These are phyloP conservation scores for Geranomyces variabilis DNA, from an alignment of 192 early-diverging fungal genomes.

Conservation along the genomic window DNA sequence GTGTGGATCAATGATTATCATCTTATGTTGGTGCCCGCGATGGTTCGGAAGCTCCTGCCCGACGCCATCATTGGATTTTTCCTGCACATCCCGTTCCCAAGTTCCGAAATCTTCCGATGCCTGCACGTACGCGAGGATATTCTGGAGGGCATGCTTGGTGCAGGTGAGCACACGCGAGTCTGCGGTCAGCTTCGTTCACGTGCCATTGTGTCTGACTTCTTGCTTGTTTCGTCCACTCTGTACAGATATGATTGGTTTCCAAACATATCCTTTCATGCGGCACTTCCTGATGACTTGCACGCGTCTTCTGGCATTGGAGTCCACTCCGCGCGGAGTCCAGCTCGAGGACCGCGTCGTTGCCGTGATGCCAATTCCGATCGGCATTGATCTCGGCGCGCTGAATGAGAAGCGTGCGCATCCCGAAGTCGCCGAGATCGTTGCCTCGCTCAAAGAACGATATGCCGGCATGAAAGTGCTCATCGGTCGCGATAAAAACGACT, in stretches of 20 bases:
- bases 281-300: constrained; percentile 65
- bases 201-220: background rate
- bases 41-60: constrained; percentile 84
- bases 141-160: constrained; percentile 53
- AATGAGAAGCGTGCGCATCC: constrained; percentile 63
- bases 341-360: constrained; percentile 52
- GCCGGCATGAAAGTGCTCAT: constrained; percentile 53
- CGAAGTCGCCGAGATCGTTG: constrained; percentile 50
- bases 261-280: constrained; percentile 61
- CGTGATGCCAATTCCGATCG: constrained; percentile 62
- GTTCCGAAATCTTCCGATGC: constrained; percentile 92
- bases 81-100: constrained; percentile 95
- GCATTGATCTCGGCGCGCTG: constrained; percentile 62
- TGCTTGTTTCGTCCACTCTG: background rate
- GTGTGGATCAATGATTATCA: constrained; percentile 99
- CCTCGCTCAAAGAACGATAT: constrained; percentile 50
- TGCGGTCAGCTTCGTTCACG: background rate
- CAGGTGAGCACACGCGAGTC: constrained; percentile 26
- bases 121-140: constrained; percentile 67
- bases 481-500: constrained; percentile 64
- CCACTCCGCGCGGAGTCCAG: constrained; percentile 57
- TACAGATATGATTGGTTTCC: constrained; percentile 53
- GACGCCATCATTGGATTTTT: constrained; percentile 93
- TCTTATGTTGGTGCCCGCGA: constrained; percentile 86
- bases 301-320: constrained; percentile 55